Evolutionary conservation across 1,284 basidiomycete genomes (phyloP).

Genomic region (Hortiboletus rubellus): DNA sequence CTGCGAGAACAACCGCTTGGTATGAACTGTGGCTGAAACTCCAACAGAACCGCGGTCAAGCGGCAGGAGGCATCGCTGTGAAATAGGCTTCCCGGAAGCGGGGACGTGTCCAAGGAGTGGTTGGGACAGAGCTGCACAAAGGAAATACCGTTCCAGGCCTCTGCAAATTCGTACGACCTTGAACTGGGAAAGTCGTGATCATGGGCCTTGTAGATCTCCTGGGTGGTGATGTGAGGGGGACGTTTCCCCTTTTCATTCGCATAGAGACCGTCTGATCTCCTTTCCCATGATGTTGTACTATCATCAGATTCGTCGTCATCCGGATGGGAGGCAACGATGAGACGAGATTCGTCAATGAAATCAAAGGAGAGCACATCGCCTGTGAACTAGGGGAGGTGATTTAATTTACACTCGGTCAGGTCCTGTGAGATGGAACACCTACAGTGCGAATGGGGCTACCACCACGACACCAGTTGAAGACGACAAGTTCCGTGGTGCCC

Average conservation of each 20-base stretch:
- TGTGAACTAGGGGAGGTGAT: conserved; percentile 22
- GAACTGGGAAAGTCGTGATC: conserved; percentile 11
- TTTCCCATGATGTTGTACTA: conserved; percentile 33
- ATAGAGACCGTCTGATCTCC: conserved; percentile 34
- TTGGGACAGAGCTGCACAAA: conserved; percentile 36
- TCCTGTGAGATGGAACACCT: conserved; percentile 3
- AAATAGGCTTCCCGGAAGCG: conserved; percentile 30
- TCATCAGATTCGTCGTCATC: conserved; percentile 37
- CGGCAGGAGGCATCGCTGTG: conserved; percentile 30
- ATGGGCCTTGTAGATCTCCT: conserved; percentile 22
- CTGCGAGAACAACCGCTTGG: conserved; percentile 37
- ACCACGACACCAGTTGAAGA: conserved; percentile 34
- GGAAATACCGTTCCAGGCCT: conserved; percentile 31
- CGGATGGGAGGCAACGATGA: conserved; percentile 31
- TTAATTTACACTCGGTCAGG: not conserved
- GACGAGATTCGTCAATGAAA: conserved; percentile 28
- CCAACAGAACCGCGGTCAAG: conserved; percentile 29
- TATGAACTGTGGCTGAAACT: conserved; percentile 28
- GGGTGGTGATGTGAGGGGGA: conserved; percentile 31
- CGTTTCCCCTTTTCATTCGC: conserved; percentile 32
- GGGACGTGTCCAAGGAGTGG: conserved; percentile 16
- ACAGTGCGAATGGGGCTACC: conserved; percentile 31
- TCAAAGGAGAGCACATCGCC: conserved; percentile 37
- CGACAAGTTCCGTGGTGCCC: conserved; percentile 31
- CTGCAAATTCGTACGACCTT: conserved; percentile 35